phyloP scores from a whole-genome alignment of 306 rosid species.

The Lathyrus sativus region DNA sequence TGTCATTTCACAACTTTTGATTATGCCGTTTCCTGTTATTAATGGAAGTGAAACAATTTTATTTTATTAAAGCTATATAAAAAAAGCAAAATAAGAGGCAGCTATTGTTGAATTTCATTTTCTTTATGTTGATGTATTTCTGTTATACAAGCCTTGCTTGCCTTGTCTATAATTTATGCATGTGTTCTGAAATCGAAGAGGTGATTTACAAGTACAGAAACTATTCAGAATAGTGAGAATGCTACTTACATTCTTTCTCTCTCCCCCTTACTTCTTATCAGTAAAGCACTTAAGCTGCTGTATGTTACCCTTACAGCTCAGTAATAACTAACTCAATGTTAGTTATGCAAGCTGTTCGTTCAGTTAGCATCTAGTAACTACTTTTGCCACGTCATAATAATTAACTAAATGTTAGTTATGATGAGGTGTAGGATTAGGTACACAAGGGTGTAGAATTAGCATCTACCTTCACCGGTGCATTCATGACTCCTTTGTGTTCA shows the following conservation, averaged over 20 bases:
- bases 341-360: too few species aligned
- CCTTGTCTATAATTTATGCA: constrained; percentile 4
- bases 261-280: not conserved
- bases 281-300: constrained; percentile 20
- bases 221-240: constrained; percentile 8
- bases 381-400: too few species aligned
- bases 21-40: constrained; percentile 27
- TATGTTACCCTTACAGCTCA: too few species aligned
- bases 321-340: too few species aligned
- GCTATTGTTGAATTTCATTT: constrained; percentile 29
- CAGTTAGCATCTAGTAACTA: too few species aligned
- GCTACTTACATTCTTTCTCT: not conserved
- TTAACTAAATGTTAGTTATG: too few species aligned
- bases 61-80: not conserved
- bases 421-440: too few species aligned
- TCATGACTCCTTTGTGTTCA: too few species aligned
- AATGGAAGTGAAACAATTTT: constrained; percentile 17
- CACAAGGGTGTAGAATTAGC: too few species aligned
- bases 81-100: not conserved
- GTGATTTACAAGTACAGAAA: constrained; percentile 22
- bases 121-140: constrained; percentile 30
- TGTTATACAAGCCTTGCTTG: not conserved
- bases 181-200: constrained; percentile 20
- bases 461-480: too few species aligned
- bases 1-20: constrained; percentile 37